Percentiles rank a stretch among this genome's conserved stretches.
Evolutionary conservation across 1,284 basidiomycete species (phyloP).

Genomic region (Cryptococcus hybrid): DNA sequence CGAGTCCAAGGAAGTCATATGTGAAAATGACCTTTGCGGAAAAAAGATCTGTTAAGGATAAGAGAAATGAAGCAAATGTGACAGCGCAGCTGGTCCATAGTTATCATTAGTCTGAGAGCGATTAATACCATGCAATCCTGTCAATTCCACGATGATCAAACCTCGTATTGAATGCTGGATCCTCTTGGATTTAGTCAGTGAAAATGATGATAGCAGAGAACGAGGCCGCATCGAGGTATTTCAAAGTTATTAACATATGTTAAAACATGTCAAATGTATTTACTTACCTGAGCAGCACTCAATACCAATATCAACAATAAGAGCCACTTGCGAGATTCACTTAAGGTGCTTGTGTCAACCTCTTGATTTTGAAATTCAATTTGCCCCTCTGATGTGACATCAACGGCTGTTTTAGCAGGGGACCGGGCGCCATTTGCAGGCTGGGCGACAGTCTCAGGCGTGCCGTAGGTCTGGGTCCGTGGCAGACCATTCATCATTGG

Average conservation of each 20-base stretch:
- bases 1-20: conserved; percentile 28
- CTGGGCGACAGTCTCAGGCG: no score
- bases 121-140: no score
- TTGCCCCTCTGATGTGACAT: no score
- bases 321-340: conserved; percentile 25
- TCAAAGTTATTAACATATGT: conserved; percentile 1
- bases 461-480: no score
- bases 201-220: conserved; percentile 17
- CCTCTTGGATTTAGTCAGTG: conserved; percentile 23
- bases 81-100: conserved; percentile 3
- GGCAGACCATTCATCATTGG: no score
- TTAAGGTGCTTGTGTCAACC: background rate
- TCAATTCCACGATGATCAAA: conserved; percentile 28
- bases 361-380: no score
- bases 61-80: conserved; percentile 22
- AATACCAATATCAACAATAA: conserved; percentile 27
- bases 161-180: conserved; percentile 29
- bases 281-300: conserved; percentile 22
- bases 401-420: no score
- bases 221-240: conserved; percentile 18
- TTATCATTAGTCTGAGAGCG: background rate
- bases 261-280: background rate
- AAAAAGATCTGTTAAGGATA: conserved; percentile 40
- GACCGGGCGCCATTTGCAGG: no score
- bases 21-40: conserved; percentile 37